Evolutionary conservation across 2,329 filamentous ascomycete species (phyloP).

Genomic region (Biscogniauxia sp.): DNA sequence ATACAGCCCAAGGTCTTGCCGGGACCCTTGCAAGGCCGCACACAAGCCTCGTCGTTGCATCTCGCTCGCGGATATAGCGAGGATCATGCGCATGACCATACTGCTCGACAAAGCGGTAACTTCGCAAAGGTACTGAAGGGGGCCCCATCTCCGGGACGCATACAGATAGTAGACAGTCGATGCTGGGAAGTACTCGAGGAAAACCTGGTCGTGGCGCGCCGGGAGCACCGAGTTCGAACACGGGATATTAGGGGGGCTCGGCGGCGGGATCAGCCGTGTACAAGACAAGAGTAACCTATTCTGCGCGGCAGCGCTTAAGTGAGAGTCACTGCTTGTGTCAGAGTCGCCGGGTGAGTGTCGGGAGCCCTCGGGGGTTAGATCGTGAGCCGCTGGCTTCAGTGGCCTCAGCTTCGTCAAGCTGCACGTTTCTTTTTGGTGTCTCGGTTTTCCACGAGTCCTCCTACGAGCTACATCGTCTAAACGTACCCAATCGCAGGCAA

Average conservation of each 20-base stretch:
- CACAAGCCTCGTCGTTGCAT: neutral
- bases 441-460: neutral
- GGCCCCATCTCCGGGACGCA: conserved; percentile 1
- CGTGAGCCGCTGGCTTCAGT: neutral
- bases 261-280: neutral
- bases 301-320: neutral
- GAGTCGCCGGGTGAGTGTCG: neutral
- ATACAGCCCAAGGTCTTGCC: neutral
- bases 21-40: neutral
- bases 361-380: neutral
- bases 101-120: conserved; percentile 5
- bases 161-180: conserved; percentile 5
- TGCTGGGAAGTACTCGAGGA: conserved; percentile 6
- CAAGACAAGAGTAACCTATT: neutral
- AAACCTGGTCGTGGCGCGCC: conserved; percentile 1
- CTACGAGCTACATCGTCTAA: neutral
- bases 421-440: neutral
- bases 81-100: conserved; percentile 9
- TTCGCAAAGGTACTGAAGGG: conserved; percentile 1
- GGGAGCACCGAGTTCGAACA: conserved; percentile 2
- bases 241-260: neutral
- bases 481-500: conserved; percentile 6
- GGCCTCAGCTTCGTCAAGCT: neutral
- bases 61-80: conserved; percentile 4
- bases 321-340: neutral